A percentile compares a stretch with the other conserved stretches of the same genome.
Evolutionary conservation across 768 basidiomycete species (phyloP).

Genomic region (Trametes elegans): DNA sequence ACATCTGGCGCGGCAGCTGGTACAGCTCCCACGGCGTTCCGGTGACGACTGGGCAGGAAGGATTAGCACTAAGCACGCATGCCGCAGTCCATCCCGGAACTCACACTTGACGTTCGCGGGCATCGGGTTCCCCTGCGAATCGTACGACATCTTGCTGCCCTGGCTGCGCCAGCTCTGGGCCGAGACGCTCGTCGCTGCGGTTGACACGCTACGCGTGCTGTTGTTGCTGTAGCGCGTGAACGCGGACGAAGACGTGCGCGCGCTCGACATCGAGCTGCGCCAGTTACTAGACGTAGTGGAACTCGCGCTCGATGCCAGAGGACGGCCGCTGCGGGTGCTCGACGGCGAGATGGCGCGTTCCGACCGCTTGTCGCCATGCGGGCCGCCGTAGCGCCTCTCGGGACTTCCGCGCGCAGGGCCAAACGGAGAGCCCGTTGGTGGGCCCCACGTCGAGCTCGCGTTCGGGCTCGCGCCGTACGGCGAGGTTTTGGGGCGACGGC

Average conservation of each 20-base stretch:
- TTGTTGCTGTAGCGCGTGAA: conserved; percentile 79
- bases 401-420: conserved; percentile 16
- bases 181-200: conserved; percentile 78
- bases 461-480: conserved; percentile 14
- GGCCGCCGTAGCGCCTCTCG: conserved; percentile 16
- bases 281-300: conserved; percentile 69
- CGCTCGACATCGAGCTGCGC: conserved; percentile 75
- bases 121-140: conserved; percentile 14
- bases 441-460: conserved; percentile 21
- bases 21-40: conserved; percentile 77
- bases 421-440: conserved; percentile 16
- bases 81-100: conserved; percentile 38
- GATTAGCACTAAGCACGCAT: no score
- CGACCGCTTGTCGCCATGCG: conserved; percentile 16
- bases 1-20: conserved; percentile 64
- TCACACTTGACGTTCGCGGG: conserved; percentile 76
- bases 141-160: conserved; percentile 22
- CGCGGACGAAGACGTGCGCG: conserved; percentile 48
- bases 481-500: conserved; percentile 17
- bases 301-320: conserved; percentile 55
- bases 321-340: conserved; percentile 53
- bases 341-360: conserved; percentile 46
- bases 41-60: conserved; percentile 75
- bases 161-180: conserved; percentile 67
- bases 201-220: conserved; percentile 69